A percentile compares a stretch with the other conserved stretches of the same genome.
Evolutionary conservation across 306 rosid species (phyloP).

Genomic region (Sindora glabra): DNA sequence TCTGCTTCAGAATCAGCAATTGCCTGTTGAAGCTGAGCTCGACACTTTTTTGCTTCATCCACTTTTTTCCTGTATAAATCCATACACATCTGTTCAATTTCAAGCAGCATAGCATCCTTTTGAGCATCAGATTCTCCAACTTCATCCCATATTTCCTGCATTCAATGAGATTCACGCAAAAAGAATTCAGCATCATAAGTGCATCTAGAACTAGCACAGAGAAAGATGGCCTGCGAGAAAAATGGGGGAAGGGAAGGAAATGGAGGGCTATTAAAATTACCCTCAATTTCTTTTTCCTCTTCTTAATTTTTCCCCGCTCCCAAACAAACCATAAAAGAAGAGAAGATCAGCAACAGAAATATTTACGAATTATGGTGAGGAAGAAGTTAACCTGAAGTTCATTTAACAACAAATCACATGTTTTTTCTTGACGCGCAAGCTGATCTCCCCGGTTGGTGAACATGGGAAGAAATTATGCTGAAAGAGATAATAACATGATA

Average conservation of each 20-base stretch:
- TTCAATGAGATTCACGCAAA: constrained; percentile 15
- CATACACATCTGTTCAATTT: constrained; percentile 57
- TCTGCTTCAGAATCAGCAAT: constrained; percentile 49
- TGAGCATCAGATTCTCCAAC: constrained; percentile 54
- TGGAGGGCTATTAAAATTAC: too few relatives aligned
- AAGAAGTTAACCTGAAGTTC: constrained; percentile 85
- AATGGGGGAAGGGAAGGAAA: too few relatives aligned
- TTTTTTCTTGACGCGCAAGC: constrained; percentile 37
- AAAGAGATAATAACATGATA: neutral
- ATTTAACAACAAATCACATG: constrained; percentile 39
- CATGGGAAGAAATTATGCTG: constrained; percentile 35
- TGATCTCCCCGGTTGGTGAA: constrained; percentile 28
- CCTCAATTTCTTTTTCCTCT: too few relatives aligned
- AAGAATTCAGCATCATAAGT: neutral
- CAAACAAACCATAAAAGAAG: neutral
- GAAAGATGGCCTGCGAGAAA: too few relatives aligned
- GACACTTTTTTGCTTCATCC: constrained; percentile 42
- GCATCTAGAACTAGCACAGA: neutral
- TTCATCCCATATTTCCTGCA: constrained; percentile 72
- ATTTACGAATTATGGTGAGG: neutral
- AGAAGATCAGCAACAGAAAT: neutral
- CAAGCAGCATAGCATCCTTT: constrained; percentile 45
- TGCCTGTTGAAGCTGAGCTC: constrained; percentile 44
- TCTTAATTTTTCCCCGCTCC: too few relatives aligned
- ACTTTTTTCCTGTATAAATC: constrained; percentile 44